A percentile compares a stretch with the other conserved stretches of the same genome.
Conservation (phyloP, 2,329 filamentous ascomycete species). For the Scedosporium aurantiacum region DNA sequence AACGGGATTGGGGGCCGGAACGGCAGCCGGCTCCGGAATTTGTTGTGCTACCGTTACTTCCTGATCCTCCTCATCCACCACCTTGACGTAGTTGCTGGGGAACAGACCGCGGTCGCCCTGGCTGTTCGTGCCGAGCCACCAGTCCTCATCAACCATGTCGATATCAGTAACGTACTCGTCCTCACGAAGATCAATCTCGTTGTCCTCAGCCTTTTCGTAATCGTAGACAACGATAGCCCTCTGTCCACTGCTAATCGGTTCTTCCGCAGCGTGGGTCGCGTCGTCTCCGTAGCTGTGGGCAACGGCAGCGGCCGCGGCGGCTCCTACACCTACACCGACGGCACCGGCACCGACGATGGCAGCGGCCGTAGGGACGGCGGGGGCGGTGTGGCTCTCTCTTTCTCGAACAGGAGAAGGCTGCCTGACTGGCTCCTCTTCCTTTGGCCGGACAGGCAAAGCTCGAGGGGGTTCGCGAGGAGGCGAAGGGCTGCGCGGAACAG, state of each 20-base stretch:
- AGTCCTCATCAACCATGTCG: constrained; percentile 95
- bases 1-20: constrained; percentile 23
- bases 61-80: constrained; percentile 53
- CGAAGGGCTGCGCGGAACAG: constrained; percentile 52
- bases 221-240: constrained; percentile 81
- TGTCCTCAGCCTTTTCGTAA: constrained; percentile 95
- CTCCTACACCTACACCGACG: background rate
- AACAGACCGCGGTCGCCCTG: constrained; percentile 81
- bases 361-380: constrained; percentile 3
- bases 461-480: constrained; percentile 8
- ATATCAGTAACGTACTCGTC: constrained; percentile 84
- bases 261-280: background rate
- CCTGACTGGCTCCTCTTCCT: constrained; percentile 7
- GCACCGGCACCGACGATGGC: background rate
- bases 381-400: constrained; percentile 1
- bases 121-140: constrained; percentile 93
- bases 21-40: constrained; percentile 13
- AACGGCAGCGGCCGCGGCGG: constrained; percentile 1
- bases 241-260: constrained; percentile 39
- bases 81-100: constrained; percentile 92
- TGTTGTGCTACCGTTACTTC: constrained; percentile 15
- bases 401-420: constrained; percentile 4
- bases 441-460: constrained; percentile 4
- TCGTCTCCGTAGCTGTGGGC: constrained; percentile 6
- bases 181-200: constrained; percentile 84